Percentiles rank a stretch among this genome's conserved stretches.
These are phyloP conservation scores for Metschnikowia dekortorum DNA, from an alignment of 805 yeast species.

Conservation along the genomic window DNA sequence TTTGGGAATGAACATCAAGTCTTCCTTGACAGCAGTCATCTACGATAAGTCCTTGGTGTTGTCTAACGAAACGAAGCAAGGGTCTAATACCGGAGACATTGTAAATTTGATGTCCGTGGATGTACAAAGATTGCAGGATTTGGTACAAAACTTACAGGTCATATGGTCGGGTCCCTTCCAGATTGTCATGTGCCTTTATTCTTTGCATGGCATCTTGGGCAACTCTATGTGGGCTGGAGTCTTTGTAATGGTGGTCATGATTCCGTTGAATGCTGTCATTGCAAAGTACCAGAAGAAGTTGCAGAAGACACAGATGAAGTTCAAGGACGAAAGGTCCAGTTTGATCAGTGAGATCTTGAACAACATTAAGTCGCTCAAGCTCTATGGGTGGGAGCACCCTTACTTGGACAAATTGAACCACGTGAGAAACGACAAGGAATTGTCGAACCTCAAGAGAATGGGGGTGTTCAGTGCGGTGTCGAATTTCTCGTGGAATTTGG, in stretches of 20 bases:
- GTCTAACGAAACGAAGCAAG: conserved; percentile 66
- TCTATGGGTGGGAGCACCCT: conserved; percentile 95
- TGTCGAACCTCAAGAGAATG: conserved; percentile 68
- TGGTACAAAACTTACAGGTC: conserved; percentile 71
- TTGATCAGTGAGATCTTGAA: conserved; percentile 82
- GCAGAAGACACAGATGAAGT: conserved; percentile 83
- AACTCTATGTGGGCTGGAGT: conserved; percentile 97
- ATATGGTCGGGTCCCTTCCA: conserved; percentile 95
- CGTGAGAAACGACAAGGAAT: conserved; percentile 86
- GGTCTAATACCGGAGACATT: conserved; percentile 84
- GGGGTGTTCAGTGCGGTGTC: conserved; percentile 69
- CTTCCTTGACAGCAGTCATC: conserved; percentile 62
- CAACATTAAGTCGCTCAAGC: conserved; percentile 86
- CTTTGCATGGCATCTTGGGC: conserved; percentile 71
- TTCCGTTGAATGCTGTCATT: conserved; percentile 72
- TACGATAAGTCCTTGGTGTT: conserved; percentile 65
- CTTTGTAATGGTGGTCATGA: conserved; percentile 65
- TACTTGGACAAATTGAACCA: conserved; percentile 66
- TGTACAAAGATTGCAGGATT: conserved; percentile 80
- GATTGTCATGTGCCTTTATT: conserved; percentile 66
- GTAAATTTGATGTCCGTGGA: conserved; percentile 95
- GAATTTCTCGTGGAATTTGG: conserved; percentile 73
- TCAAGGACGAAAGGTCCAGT: conserved; percentile 89
- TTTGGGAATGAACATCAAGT: conserved; percentile 70
- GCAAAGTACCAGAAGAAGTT: conserved; percentile 64